phyloP scores from a whole-genome alignment of 2,329 filamentous ascomycete genomes.

The Sarocladium strictum region DNA sequence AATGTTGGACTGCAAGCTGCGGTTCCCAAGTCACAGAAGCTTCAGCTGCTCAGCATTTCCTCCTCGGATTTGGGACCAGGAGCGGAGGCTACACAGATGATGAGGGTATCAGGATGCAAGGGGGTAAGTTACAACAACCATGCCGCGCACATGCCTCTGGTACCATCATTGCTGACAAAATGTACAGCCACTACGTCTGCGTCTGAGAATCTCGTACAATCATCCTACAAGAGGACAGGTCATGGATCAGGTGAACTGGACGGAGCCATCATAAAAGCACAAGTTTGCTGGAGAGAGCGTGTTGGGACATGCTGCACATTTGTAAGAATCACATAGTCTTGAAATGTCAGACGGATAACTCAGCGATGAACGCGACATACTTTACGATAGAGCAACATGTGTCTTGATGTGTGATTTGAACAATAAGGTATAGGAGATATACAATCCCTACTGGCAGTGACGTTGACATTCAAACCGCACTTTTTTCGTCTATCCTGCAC shows the following conservation, averaged over 20 bases:
- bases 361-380: background rate
- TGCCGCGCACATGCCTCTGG: background rate
- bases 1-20: slow-evolving; percentile 85
- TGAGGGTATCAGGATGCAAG: slow-evolving; percentile 79
- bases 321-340: background rate
- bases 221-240: slow-evolving; percentile 65
- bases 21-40: slow-evolving; percentile 91
- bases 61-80: slow-evolving; percentile 69
- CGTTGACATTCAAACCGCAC: too few species aligned
- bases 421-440: too few species aligned
- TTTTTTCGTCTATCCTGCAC: too few species aligned
- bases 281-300: background rate
- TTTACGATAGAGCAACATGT: background rate
- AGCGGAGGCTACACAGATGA: slow-evolving; percentile 80
- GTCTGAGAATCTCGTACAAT: slow-evolving; percentile 76
- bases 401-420: too few species aligned
- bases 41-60: slow-evolving; percentile 88
- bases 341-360: background rate
- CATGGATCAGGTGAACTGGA: slow-evolving; percentile 95
- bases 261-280: slow-evolving; percentile 55
- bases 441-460: too few species aligned
- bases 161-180: slow-evolving; percentile 13
- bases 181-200: slow-evolving; percentile 69
- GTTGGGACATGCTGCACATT: background rate
- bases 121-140: slow-evolving; percentile 71